Evolutionary conservation across 2,329 filamentous ascomycete species (phyloP).

Genomic region (Dothidotthia symphoricarpi): DNA sequence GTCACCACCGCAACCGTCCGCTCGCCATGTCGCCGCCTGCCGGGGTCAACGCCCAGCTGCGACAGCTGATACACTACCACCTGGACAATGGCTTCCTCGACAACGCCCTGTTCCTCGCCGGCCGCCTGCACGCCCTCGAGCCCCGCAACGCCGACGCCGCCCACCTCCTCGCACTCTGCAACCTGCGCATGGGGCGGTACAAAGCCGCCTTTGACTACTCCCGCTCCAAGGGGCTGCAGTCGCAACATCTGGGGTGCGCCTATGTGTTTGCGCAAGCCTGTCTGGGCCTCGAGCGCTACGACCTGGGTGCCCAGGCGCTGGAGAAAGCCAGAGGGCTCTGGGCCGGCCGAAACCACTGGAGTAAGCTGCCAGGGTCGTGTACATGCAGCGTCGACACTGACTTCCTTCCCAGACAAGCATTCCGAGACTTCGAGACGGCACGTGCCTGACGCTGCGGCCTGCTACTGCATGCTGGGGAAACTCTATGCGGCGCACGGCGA

Average conservation of each 20-base stretch:
- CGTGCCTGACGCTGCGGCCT: constrained; percentile 77
- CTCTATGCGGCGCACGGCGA: constrained; percentile 79
- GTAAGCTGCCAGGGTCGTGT: constrained; percentile 51
- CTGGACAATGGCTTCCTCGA: constrained; percentile 87
- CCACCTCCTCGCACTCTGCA: constrained; percentile 80
- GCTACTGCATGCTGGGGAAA: constrained; percentile 82
- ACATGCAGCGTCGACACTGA: constrained; percentile 6
- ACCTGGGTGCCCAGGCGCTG: constrained; percentile 77
- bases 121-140: constrained; percentile 81
- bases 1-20: constrained; percentile 10
- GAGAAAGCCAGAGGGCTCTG: constrained; percentile 79
- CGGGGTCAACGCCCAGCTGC: constrained; percentile 59
- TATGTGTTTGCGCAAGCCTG: constrained; percentile 92
- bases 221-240: constrained; percentile 67
- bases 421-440: constrained; percentile 71
- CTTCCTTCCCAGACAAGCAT: constrained; percentile 58
- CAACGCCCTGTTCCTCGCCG: constrained; percentile 91
- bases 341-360: constrained; percentile 72
- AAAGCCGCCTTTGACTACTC: constrained; percentile 84
- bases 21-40: constrained; percentile 56
- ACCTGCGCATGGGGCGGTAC: constrained; percentile 77
- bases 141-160: constrained; percentile 74
- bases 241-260: constrained; percentile 77
- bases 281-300: constrained; percentile 71
- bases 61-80: constrained; percentile 67